Conservation (phyloP, 352 stramenopile genomes). For the Pythium diclinum region DNA sequence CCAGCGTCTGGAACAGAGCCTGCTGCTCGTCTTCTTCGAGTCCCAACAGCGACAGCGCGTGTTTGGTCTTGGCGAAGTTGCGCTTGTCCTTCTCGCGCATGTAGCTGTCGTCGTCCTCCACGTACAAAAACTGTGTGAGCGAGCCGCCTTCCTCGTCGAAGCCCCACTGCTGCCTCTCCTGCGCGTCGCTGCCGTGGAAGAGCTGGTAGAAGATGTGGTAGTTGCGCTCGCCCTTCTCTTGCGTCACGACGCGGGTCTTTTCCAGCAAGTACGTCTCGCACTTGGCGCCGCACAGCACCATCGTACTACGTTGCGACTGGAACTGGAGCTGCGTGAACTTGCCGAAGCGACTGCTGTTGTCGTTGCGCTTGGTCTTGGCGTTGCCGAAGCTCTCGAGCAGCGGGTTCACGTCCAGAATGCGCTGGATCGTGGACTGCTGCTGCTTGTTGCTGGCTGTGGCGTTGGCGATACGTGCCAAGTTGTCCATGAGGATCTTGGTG, state of each 20-base stretch:
- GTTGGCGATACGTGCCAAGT: slow-evolving; percentile 75
- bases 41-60: slow-evolving; percentile 57
- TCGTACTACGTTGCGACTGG: slow-evolving; percentile 49
- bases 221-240: too few species aligned
- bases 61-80: slow-evolving; percentile 62
- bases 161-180: not conserved
- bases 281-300: slow-evolving; percentile 71
- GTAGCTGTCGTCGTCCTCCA: slow-evolving; percentile 39
- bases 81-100: slow-evolving; percentile 41
- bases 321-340: slow-evolving; percentile 66
- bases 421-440: too few species aligned
- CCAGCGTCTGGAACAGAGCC: slow-evolving; percentile 61
- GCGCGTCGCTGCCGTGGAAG: not conserved
- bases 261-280: slow-evolving; percentile 92
- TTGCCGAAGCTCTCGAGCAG: slow-evolving; percentile 86
- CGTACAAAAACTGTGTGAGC: slow-evolving; percentile 49
- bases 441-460: slow-evolving; percentile 76
- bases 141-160: slow-evolving; percentile 23
- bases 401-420: slow-evolving; percentile 82
- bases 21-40: slow-evolving; percentile 49
- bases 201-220: slow-evolving; percentile 87
- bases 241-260: slow-evolving; percentile 81
- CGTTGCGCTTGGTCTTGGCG: slow-evolving; percentile 50
- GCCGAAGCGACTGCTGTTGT: slow-evolving; percentile 50
- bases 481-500: slow-evolving; percentile 89